A percentile compares a stretch with the other conserved stretches of the same genome.
These are phyloP conservation scores for Mucor mucedo DNA, from an alignment of 371 early-diverging fungal genomes.

Conservation along the genomic window DNA sequence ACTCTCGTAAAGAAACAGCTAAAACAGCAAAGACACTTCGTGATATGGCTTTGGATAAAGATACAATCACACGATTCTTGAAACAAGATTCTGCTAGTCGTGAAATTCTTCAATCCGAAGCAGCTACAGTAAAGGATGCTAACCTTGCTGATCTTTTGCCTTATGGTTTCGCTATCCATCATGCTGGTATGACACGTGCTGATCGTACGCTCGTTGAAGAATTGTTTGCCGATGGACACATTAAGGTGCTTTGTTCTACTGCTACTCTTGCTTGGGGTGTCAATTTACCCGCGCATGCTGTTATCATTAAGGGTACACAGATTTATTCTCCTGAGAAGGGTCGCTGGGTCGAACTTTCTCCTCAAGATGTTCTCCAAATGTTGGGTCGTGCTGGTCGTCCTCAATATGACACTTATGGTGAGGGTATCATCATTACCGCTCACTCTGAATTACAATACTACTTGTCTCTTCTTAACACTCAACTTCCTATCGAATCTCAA, in stretches of 20 bases:
- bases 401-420: slow-evolving; percentile 96
- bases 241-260: slow-evolving; percentile 97
- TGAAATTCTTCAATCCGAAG: slow-evolving; percentile 86
- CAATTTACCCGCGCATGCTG: slow-evolving; percentile 99
- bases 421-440: slow-evolving; percentile 97
- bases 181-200: slow-evolving; percentile 97
- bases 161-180: slow-evolving; percentile 97
- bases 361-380: slow-evolving; percentile 98
- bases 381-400: slow-evolving; percentile 99
- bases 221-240: slow-evolving; percentile 88
- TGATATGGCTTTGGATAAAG: slow-evolving; percentile 90
- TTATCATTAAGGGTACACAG: slow-evolving; percentile 99
- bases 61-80: slow-evolving; percentile 81
- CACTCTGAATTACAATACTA: slow-evolving; percentile 94
- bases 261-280: slow-evolving; percentile 99
- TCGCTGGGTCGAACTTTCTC: slow-evolving; percentile 90
- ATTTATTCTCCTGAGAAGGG: slow-evolving; percentile 97
- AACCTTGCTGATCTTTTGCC: slow-evolving; percentile 89
- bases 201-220: slow-evolving; percentile 97
- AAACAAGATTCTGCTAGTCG: slow-evolving; percentile 79
- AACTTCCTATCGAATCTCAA: slow-evolving; percentile 98
- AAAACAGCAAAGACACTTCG: slow-evolving; percentile 90
- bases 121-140: slow-evolving; percentile 77
- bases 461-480: slow-evolving; percentile 91
- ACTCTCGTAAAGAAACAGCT: slow-evolving; percentile 97